Percentiles rank a stretch among this genome's conserved stretches.
These are phyloP conservation scores for Paramecium primaurelia DNA, from an alignment of 73 alveolate species.

Conservation along the genomic window DNA sequence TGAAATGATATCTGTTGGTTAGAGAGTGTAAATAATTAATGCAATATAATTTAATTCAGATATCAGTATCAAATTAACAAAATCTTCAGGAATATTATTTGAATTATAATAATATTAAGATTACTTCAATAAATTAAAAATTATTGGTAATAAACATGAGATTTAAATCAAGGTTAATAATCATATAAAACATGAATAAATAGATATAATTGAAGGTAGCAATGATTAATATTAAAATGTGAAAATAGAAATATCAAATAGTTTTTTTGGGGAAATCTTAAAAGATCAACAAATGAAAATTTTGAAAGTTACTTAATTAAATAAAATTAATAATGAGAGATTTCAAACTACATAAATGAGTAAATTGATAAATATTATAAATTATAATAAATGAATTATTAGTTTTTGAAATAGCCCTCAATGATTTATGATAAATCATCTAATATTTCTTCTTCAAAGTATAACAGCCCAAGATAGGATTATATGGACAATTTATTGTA, in stretches of 20 bases:
- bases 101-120: neutral
- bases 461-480: neutral
- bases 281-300: neutral
- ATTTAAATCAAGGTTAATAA: neutral
- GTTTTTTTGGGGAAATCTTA: neutral
- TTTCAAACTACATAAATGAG: neutral
- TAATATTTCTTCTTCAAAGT: neutral
- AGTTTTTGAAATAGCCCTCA: constrained; percentile 13
- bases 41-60: neutral
- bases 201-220: neutral
- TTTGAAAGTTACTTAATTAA: neutral
- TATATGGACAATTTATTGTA: neutral
- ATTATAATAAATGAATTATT: neutral
- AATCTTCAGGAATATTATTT: neutral
- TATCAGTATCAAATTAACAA: neutral
- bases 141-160: neutral
- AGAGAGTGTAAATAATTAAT: neutral
- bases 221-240: neutral
- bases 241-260: neutral
- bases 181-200: neutral
- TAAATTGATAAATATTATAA: neutral
- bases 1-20: neutral
- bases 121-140: neutral
- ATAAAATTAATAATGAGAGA: neutral
- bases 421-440: neutral